Conservation (phyloP, 805 yeast species). For the Wickerhamiella lipophila region DNA sequence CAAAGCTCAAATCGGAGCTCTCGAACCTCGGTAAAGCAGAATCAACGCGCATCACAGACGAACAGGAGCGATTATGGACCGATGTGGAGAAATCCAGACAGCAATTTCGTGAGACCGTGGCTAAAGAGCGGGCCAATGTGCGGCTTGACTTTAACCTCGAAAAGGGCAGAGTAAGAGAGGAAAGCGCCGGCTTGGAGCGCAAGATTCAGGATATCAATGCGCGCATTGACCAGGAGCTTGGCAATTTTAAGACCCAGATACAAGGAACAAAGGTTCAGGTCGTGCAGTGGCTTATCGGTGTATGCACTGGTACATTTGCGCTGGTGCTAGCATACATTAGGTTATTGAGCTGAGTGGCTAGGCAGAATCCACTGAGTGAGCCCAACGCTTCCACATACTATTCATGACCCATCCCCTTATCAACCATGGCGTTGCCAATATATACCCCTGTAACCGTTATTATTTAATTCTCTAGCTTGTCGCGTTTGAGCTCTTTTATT, state of each 20-base stretch:
- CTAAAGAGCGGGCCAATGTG: conserved; percentile 80
- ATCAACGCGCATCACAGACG: conserved; percentile 66
- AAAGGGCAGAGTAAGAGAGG: conserved; percentile 92
- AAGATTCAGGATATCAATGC: conserved; percentile 92
- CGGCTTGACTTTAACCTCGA: conserved; percentile 83
- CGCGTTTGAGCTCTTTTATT: too few species aligned
- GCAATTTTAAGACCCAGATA: conserved; percentile 89
- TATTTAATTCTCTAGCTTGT: too few species aligned
- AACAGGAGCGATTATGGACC: conserved; percentile 70
- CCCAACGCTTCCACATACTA: too few species aligned
- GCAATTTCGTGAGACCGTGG: conserved; percentile 77
- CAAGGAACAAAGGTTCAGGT: conserved; percentile 94
- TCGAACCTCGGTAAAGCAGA: conserved; percentile 81
- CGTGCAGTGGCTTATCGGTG: conserved; percentile 97
- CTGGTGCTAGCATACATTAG: conserved; percentile 84
- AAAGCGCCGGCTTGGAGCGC: conserved; percentile 80
- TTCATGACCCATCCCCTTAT: too few species aligned
- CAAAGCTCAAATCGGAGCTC: conserved; percentile 83
- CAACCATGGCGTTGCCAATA: too few species aligned
- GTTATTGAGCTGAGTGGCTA: conserved; percentile 42
- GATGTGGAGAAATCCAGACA: conserved; percentile 81
- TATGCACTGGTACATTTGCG: conserved; percentile 95
- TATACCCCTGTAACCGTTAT: too few species aligned
- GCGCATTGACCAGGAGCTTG: conserved; percentile 86
- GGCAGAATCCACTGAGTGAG: too few species aligned